Percentiles rank a stretch among this genome's conserved stretches.
Conservation (phyloP, 495 filamentous ascomycete genomes). For the Penicillium canariense region DNA sequence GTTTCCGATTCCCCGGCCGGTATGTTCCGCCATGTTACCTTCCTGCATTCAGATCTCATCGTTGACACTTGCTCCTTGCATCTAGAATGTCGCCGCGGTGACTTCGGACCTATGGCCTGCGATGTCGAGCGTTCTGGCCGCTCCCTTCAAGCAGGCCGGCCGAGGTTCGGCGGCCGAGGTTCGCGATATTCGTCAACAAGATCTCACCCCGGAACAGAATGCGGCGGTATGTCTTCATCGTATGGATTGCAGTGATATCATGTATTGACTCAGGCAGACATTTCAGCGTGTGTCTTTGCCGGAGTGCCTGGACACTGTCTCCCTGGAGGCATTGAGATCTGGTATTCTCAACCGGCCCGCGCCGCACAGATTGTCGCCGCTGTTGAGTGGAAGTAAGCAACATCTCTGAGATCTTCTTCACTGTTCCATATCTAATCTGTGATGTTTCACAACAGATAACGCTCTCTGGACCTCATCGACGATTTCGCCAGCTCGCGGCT, state of each 20-base stretch:
- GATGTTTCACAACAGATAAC: constrained; percentile 13
- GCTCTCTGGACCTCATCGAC: constrained; percentile 21
- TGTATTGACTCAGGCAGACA: constrained; percentile 13
- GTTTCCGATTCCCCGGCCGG: constrained; percentile 39
- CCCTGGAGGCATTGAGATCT: constrained; percentile 27
- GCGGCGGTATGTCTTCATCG: constrained; percentile 19
- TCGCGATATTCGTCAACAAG: constrained; percentile 22
- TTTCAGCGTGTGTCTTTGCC: constrained; percentile 21
- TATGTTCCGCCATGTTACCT: constrained; percentile 21
- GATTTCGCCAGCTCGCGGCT: constrained; percentile 16
- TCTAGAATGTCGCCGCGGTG: constrained; percentile 37
- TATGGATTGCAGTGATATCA: background rate
- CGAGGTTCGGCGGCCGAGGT: constrained; percentile 15
- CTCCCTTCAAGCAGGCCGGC: constrained; percentile 35
- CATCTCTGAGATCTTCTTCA: background rate
- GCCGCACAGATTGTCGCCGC: constrained; percentile 18
- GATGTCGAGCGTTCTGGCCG: constrained; percentile 39
- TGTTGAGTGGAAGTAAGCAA: constrained; percentile 19
- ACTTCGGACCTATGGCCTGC: constrained; percentile 47
- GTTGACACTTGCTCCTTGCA: constrained; percentile 12
- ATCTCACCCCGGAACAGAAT: constrained; percentile 12
- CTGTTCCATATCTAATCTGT: background rate
- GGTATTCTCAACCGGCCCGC: constrained; percentile 17
- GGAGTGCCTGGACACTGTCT: constrained; percentile 28
- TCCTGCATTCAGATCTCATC: background rate